phyloP scores from a whole-genome alignment of 495 filamentous ascomycete species.

The Xylaria castorea region DNA sequence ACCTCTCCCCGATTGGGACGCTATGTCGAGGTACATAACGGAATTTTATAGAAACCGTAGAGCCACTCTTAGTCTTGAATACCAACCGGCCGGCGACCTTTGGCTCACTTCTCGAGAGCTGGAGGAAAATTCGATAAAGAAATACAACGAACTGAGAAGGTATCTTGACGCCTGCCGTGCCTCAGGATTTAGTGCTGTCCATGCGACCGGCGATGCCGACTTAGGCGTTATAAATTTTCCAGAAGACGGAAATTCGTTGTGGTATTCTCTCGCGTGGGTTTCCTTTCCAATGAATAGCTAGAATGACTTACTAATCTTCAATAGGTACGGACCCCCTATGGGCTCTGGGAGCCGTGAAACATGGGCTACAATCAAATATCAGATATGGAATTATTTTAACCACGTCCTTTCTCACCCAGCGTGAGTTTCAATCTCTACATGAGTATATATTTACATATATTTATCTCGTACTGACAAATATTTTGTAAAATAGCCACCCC shows the following conservation, averaged over 20 bases:
- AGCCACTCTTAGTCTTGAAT: neutral
- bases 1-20: neutral
- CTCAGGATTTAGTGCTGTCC: neutral
- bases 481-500: neutral
- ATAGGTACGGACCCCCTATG: neutral
- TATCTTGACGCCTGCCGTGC: slow-evolving; percentile 1
- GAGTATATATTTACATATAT: too few relatives aligned
- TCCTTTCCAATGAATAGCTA: too few relatives aligned
- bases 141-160: neutral
- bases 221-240: neutral
- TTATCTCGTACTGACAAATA: neutral
- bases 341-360: neutral
- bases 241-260: slow-evolving; percentile 2
- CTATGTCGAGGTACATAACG: neutral
- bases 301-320: neutral
- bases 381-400: slow-evolving; percentile 12
- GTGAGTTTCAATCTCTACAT: neutral
- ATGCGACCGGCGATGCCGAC: neutral
- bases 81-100: neutral
- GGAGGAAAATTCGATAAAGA: neutral
- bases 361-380: neutral
- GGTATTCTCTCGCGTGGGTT: slow-evolving; percentile 4
- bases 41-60: neutral
- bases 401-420: neutral
- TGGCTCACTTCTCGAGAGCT: neutral